Evolutionary conservation across 2,329 filamentous ascomycete genomes (phyloP).

Genomic region (Cordyceps cicadae): DNA sequence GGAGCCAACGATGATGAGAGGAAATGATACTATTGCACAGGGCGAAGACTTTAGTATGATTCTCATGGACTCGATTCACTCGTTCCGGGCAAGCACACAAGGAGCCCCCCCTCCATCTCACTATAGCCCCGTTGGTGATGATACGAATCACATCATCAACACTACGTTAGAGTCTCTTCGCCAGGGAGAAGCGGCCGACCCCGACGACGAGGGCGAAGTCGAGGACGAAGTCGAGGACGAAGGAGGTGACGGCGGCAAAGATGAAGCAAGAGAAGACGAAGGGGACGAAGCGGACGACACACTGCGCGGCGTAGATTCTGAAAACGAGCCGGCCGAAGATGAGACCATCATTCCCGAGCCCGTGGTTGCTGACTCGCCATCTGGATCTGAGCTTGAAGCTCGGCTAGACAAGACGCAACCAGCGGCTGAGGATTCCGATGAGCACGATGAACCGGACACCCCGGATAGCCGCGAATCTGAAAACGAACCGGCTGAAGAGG

Average conservation of each 20-base stretch:
- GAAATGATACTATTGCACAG: constrained; percentile 37
- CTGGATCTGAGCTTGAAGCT: constrained; percentile 1
- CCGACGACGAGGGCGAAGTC: constrained; percentile 13
- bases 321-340: not conserved
- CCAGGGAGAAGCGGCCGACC: constrained; percentile 19
- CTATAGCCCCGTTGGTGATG: constrained; percentile 43
- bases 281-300: constrained; percentile 12
- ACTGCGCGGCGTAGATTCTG: constrained; percentile 4
- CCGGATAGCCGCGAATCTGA: constrained; percentile 1
- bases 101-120: constrained; percentile 23
- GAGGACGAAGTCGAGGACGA: constrained; percentile 8
- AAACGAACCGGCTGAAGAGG: not conserved
- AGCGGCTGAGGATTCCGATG: not conserved
- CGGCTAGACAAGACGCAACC: not conserved
- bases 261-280: no score
- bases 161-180: constrained; percentile 44
- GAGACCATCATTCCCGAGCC: not conserved
- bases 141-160: constrained; percentile 49
- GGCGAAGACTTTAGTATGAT: constrained; percentile 54
- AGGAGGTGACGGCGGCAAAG: not conserved
- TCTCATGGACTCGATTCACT: constrained; percentile 45
- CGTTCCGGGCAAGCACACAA: constrained; percentile 35
- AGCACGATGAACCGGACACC: not conserved
- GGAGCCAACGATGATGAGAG: constrained; percentile 13
- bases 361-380: not conserved